Conservation (phyloP, 176 grass and related monocot genomes). For the Carex pumila region DNA sequence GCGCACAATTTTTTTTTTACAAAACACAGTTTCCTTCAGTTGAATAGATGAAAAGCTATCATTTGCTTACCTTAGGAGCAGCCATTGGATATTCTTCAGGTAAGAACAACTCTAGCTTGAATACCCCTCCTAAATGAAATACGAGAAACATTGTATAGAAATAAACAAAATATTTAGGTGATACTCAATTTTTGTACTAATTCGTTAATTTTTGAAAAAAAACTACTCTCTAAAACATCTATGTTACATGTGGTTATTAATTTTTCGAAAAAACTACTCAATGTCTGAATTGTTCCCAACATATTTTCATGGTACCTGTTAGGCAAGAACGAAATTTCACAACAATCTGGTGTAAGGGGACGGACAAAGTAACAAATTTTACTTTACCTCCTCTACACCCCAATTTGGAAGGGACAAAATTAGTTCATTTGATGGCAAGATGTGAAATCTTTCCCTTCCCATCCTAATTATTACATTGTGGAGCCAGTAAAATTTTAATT, state of each 20-base stretch:
- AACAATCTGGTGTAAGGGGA: not conserved
- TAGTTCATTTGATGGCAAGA: no score
- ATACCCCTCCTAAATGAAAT: constrained; percentile 47
- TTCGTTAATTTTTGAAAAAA: not conserved
- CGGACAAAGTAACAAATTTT: no score
- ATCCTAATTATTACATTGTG: no score
- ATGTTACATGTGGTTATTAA: not conserved
- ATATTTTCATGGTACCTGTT: not conserved
- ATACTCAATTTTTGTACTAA: not conserved
- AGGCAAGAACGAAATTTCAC: not conserved
- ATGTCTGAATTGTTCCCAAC: not conserved
- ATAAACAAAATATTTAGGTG: not conserved
- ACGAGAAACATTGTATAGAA: not conserved
- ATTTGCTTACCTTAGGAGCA: constrained; percentile 69
- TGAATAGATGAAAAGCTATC: not conserved
- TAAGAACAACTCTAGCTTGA: constrained; percentile 94
- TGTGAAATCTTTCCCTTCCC: no score
- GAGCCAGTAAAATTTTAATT: no score
- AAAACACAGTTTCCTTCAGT: not conserved
- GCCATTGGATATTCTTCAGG: constrained; percentile 99
- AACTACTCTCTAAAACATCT: not conserved
- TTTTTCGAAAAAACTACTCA: not conserved
- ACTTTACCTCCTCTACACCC: no score
- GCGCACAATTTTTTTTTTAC: not conserved
- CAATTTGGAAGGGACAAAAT: no score